Evolutionary conservation across 2,329 filamentous ascomycete genomes (phyloP).

Genomic region (Ophidiomyces ophidiicola): DNA sequence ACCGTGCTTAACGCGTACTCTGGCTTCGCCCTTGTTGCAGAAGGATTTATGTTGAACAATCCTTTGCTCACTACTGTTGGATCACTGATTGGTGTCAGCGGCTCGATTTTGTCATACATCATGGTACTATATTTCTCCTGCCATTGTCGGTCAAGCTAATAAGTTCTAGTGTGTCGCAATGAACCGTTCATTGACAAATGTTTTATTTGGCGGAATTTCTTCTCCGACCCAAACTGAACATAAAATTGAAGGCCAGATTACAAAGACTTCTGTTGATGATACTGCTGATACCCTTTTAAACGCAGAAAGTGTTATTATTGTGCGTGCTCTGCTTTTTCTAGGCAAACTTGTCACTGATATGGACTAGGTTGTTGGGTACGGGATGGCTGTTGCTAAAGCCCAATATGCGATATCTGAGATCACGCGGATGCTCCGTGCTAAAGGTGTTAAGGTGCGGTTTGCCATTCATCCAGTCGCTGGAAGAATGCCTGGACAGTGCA

Average conservation of each 20-base stretch:
- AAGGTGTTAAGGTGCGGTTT: constrained; percentile 71
- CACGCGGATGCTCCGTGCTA: constrained; percentile 57
- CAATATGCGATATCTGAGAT: constrained; percentile 85
- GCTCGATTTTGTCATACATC: constrained; percentile 79
- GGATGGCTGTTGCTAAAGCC: constrained; percentile 88
- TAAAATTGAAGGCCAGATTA: constrained; percentile 69
- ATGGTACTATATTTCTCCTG: constrained; percentile 31
- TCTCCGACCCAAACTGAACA: constrained; percentile 53
- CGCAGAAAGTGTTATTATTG: constrained; percentile 75
- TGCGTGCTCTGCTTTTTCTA: constrained; percentile 18
- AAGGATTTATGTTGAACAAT: constrained; percentile 86
- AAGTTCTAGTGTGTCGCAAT: constrained; percentile 62
- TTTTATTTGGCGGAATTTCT: constrained; percentile 72
- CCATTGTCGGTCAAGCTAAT: background rate
- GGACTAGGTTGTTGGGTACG: constrained; percentile 60
- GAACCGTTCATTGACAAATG: constrained; percentile 82
- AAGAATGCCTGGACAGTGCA: constrained; percentile 87
- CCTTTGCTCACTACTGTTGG: constrained; percentile 73
- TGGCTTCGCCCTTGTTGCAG: constrained; percentile 77
- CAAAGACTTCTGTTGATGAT: constrained; percentile 67
- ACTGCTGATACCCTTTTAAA: constrained; percentile 62
- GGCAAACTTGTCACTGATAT: constrained; percentile 4
- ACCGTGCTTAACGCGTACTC: constrained; percentile 85
- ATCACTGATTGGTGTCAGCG: constrained; percentile 75
- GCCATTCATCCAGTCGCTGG: constrained; percentile 85